A percentile compares a stretch with the other conserved stretches of the same genome.
These are phyloP conservation scores for Sporothrix luriei DNA, from an alignment of 2,329 filamentous ascomycete genomes.

Conservation along the genomic window DNA sequence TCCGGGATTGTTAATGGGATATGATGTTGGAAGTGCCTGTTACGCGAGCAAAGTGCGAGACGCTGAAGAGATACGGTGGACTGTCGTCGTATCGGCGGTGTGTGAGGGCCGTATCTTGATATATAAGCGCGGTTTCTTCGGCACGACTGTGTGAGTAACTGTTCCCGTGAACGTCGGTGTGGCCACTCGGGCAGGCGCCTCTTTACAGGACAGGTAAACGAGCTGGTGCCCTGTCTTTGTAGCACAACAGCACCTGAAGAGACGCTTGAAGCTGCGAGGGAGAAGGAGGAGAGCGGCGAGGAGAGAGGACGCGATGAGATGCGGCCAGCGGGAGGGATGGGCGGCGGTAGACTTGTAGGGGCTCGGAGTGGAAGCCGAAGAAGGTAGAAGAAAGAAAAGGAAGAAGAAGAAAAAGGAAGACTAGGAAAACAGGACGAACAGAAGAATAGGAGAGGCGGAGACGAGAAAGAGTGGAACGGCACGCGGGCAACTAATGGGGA, in stretches of 20 bases:
- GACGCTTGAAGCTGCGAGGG: background rate
- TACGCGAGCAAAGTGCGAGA: background rate
- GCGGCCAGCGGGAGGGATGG: background rate
- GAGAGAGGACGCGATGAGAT: background rate
- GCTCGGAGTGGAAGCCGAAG: background rate
- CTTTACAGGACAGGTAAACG: background rate
- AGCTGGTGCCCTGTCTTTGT: background rate
- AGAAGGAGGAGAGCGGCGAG: background rate
- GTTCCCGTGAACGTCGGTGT: conserved; percentile 6
- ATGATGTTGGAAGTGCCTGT: background rate
- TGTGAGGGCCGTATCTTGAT: conserved; percentile 16
- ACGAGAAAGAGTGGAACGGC: conserved; percentile 22
- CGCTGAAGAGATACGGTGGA: background rate
- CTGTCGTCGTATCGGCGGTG: background rate
- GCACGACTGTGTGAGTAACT: conserved; percentile 10
- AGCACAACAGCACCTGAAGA: background rate
- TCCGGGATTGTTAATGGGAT: background rate
- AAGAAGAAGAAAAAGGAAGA: background rate
- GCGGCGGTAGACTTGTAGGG: background rate
- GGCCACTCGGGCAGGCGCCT: conserved; percentile 1
- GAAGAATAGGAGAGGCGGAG: background rate
- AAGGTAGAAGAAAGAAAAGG: background rate
- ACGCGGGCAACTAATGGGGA: conserved; percentile 25
- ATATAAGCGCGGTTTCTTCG: conserved; percentile 25
- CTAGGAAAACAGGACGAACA: too few species aligned